Evolutionary conservation across 176 grass and related monocot genomes (phyloP).

Genomic region (Rhynchospora breviuscula): DNA sequence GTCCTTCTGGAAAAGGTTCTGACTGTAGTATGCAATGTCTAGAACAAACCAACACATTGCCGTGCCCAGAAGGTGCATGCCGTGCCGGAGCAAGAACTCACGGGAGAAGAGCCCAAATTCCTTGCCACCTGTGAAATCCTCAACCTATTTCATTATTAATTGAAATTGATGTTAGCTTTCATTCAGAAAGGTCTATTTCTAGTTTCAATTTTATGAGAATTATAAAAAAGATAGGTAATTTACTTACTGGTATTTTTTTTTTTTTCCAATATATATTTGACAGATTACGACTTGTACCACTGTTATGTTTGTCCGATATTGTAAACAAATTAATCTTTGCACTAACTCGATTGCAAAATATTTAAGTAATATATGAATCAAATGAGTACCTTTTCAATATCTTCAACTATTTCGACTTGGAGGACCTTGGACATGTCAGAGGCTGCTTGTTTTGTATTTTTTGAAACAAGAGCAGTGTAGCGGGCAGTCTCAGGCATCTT

Average conservation of each 20-base stretch:
- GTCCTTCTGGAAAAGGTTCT: constrained; percentile 81
- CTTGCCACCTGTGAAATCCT: neutral
- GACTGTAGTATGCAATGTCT: constrained; percentile 78
- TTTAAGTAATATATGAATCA: neutral
- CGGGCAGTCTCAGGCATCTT: constrained; percentile 48
- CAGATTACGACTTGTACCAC: neutral
- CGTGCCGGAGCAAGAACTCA: constrained; percentile 41
- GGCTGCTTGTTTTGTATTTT: constrained; percentile 56
- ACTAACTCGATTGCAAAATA: neutral
- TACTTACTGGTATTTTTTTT: neutral
- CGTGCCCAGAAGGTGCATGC: constrained; percentile 42
- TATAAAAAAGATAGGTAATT: neutral
- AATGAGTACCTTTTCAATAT: constrained; percentile 16
- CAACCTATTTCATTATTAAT: neutral
- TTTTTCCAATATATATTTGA: neutral
- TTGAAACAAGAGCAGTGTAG: constrained; percentile 43
- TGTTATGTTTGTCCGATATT: neutral
- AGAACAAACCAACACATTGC: constrained; percentile 49
- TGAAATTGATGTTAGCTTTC: neutral
- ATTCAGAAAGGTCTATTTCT: neutral
- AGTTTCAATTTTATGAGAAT: neutral
- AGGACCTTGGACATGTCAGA: constrained; percentile 63
- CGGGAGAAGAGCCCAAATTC: constrained; percentile 44
- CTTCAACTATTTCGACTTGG: constrained; percentile 40
- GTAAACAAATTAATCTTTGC: neutral